Evolutionary conservation across 2,329 filamentous ascomycete genomes (phyloP), one percentile per base, ranked within the genome.

Genomic region (Pseudogymnoascus sp.): DNA sequence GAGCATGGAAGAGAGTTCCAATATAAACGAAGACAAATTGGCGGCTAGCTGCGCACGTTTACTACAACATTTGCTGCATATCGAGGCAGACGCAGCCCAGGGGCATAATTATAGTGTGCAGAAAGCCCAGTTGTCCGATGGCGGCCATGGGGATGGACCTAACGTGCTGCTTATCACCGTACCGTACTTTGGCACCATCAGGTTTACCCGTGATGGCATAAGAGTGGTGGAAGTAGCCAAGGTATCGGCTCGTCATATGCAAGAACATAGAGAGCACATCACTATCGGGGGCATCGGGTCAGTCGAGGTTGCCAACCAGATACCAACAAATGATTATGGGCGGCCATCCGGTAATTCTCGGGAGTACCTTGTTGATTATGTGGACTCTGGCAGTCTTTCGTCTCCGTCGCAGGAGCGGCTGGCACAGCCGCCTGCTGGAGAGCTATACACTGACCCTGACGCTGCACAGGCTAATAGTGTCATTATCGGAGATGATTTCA

Each of bases 111-210:
- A 66, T 61, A 66, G 60, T 62, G 65, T 63, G 42, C 59, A 63
- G 25, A 56, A 37, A 21, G 31, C 21, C 8, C 40, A 34, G 14
- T 14, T 0, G 25, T 23, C 16, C 4, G 64, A 64, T 60, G 23
- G 60, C 28, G 50, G 61, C 12, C 50, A 12, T 23, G 64, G 62
- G 18, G 63, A 68, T 44, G 63, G 63, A 1, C 42, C 63, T 59
- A 50, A 50, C 6, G 23, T 50, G 12, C 44, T 50, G 12, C n/a
- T 25, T 50, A 44, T 67, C 12, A 60, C 64, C 61, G 70, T 73
- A 38, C 72, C 72, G 1, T 75, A 72, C 62, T 72, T 74, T 64
- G 72, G 73, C 7, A 69, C 69, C 23, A 69, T 75, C 62, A 72
- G 67, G 16, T 73, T 76, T 64, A 64, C 68, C 1, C 69, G 67